Conservation (phyloP, 805 yeast species). For the Myxozyma kluyveri region DNA sequence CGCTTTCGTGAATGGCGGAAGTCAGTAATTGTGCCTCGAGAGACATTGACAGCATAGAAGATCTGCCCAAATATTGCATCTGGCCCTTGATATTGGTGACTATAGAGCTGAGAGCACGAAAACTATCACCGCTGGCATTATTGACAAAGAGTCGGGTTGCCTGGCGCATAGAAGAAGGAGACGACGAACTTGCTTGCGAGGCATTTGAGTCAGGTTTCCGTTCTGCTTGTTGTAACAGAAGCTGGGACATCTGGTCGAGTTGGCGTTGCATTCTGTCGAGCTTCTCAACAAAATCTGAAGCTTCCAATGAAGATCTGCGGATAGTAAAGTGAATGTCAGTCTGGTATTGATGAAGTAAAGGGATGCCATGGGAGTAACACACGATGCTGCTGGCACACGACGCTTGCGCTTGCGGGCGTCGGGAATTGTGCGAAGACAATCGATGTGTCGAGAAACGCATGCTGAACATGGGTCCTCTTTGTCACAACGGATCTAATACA, state of each 20-base stretch:
- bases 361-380: background rate
- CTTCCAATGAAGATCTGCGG: background rate
- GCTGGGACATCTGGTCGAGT: constrained; percentile 8
- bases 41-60: constrained; percentile 22
- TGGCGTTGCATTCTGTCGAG: constrained; percentile 22
- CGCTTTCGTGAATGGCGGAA: constrained; percentile 5
- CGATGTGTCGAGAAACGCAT: constrained; percentile 2
- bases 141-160: background rate
- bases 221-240: background rate
- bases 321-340: background rate
- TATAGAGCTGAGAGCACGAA: constrained; percentile 3
- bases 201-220: background rate
- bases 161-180: background rate
- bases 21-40: constrained; percentile 17
- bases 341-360: background rate
- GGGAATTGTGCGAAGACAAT: constrained; percentile 13
- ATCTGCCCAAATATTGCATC: constrained; percentile 16
- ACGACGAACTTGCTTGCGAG: background rate
- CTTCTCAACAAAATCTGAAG: constrained; percentile 4
- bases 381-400: background rate
- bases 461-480: constrained; percentile 9
- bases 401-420: constrained; percentile 21
- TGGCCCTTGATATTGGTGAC: constrained; percentile 15
- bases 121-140: too few relatives aligned
- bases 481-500: constrained; percentile 18